Conservation (phyloP, 23 red algal genomes). For the Gracilaria domingensis region DNA sequence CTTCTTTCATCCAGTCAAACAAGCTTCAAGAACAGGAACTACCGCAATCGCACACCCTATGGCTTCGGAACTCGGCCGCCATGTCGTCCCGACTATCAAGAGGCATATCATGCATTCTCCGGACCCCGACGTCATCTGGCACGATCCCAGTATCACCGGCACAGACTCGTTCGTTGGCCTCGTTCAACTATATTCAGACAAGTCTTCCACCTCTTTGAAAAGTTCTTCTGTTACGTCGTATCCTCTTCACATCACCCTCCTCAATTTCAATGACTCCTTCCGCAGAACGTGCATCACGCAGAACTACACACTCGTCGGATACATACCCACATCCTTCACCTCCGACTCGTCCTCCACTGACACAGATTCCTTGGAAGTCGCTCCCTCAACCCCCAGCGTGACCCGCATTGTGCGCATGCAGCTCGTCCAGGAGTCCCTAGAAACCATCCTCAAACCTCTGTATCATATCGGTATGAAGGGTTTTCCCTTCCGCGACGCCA, state of each 20-base stretch:
- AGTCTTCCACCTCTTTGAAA: constrained; percentile 4
- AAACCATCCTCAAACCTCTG: neutral
- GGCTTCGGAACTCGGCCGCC: neutral
- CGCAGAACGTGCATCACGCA: neutral
- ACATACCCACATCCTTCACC: neutral
- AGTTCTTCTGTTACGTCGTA: neutral
- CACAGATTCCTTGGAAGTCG: neutral
- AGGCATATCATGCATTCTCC: neutral
- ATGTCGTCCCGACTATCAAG: neutral
- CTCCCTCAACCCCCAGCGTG: neutral
- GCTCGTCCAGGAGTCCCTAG: neutral
- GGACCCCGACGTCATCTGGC: neutral
- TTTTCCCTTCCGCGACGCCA: neutral
- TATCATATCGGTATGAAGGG: neutral
- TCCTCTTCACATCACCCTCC: constrained; percentile 4
- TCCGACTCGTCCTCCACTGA: neutral
- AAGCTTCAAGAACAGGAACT: neutral
- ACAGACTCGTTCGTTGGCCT: constrained; percentile 3
- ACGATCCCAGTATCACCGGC: neutral
- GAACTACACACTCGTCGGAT: neutral
- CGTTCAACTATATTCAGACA: neutral
- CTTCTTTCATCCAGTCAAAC: constrained; percentile 15
- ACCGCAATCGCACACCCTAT: constrained; percentile 2
- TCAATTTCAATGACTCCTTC: neutral
- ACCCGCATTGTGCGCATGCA: neutral